Base-by-base conservation (phyloP, 2,329 filamentous ascomycete species). In the Ceratocystis cacaofunesta region DNA sequence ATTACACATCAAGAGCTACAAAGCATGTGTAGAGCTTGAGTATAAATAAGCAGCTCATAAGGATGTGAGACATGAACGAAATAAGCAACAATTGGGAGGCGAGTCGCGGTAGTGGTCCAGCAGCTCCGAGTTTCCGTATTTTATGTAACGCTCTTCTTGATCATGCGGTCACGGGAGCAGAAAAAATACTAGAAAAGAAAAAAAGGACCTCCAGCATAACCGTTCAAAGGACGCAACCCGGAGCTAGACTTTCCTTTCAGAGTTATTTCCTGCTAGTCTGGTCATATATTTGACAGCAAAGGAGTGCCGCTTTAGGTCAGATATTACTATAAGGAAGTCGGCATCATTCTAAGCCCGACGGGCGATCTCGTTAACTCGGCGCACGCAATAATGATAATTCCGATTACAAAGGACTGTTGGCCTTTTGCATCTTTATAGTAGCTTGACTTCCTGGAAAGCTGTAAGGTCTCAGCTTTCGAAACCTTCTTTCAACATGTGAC, bases 401-500 rank as follows among this genome's bases (percentile, higher is more conserved):
- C 36, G 10, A 41, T 41, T 41, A 41, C 36, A 41, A 41, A 15
- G 12, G 36, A 41, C 36, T 41, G 1, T n/a, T 8, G 10, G 15
- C 12, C 28, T 36, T 30, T 36, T 36, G 7, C 55, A 36, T 36
- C 15, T 36, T 19, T 3, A n/a, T 17, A 8, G 19, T 8, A 10
- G 55, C 2, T 7, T 17, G 12, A 15, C 28, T 28, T 52, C n/a
- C 10, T 22, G 46, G 4, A n/a, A 12, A 52, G 48, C n/a, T 10
- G 8, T 28, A 28, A 15, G 6, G 28, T 58, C 55, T 58, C 55
- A 36, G 17, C 55, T 30, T 32, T 17, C 30, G 17, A 36, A 58
- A 32, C 15, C 28, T 58, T 58, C 55, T 58, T 41, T 58, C 55
- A n/a, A n/a, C 55, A 32, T 58, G 55, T 58, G 55, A 58, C 55